Conservation (phyloP, 306 rosid species). For the Sicyos baderoa region DNA sequence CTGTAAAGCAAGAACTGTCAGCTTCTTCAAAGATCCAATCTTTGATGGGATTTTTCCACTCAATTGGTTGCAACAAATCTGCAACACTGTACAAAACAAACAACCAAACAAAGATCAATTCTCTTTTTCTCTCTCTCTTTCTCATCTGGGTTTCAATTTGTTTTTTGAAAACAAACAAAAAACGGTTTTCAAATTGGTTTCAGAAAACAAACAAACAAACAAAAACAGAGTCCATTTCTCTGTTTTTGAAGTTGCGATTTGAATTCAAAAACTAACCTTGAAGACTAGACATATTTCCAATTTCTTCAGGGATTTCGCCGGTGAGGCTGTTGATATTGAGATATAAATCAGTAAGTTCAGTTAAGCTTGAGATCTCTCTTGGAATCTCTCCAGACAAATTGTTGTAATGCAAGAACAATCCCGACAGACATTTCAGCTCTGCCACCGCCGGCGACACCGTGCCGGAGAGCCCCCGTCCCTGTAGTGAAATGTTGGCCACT, state of each 20-base stretch:
- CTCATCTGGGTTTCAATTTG: too few species aligned
- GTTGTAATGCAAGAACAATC: constrained; percentile 77
- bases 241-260: too few species aligned
- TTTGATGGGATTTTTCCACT: constrained; percentile 56
- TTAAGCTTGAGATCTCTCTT: constrained; percentile 51
- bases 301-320: constrained; percentile 57
- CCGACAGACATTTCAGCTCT: constrained; percentile 66
- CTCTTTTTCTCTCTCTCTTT: background rate
- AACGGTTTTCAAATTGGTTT: too few species aligned
- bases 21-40: constrained; percentile 57
- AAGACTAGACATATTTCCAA: constrained; percentile 61
- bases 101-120: background rate
- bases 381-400: constrained; percentile 79
- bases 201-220: too few species aligned
- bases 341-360: constrained; percentile 72
- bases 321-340: constrained; percentile 66
- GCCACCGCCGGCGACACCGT: constrained; percentile 63
- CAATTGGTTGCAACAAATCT: constrained; percentile 69
- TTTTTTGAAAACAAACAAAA: too few species aligned
- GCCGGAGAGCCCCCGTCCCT: constrained; percentile 84
- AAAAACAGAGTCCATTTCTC: too few species aligned
- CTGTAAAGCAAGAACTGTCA: constrained; percentile 62
- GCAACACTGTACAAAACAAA: constrained; percentile 42
- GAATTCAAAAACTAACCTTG: constrained; percentile 42
- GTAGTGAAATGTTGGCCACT: constrained; percentile 74